A percentile compares a stretch with the other conserved stretches of the same genome.
Conservation (phyloP, 176 grass and related monocot genomes). For the Poa annua region DNA sequence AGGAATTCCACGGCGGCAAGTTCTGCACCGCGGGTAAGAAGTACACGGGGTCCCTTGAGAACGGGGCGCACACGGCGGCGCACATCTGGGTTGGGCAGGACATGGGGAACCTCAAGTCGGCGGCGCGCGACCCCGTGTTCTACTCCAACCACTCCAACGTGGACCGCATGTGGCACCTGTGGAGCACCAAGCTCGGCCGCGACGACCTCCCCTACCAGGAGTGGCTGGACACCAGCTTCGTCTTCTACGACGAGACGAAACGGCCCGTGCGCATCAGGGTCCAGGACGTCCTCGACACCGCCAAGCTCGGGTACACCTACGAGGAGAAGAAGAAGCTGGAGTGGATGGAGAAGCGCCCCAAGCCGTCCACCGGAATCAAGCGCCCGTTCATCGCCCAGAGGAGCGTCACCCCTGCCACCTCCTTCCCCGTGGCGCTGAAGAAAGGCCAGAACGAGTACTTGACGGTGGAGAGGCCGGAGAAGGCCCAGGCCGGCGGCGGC, state of each 20-base stretch:
- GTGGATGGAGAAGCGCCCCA: neutral
- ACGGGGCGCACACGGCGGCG: neutral
- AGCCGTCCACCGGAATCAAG: neutral
- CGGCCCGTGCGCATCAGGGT: neutral
- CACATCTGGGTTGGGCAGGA: conserved; percentile 10
- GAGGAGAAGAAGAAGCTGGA: neutral
- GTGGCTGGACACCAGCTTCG: conserved; percentile 20
- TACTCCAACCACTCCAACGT: conserved; percentile 50
- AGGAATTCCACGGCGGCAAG: neutral
- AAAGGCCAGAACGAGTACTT: neutral
- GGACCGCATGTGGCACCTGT: conserved; percentile 46
- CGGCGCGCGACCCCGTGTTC: conserved; percentile 31
- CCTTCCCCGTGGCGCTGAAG: neutral
- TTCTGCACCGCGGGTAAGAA: neutral
- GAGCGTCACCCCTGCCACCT: neutral
- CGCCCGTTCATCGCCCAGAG: neutral
- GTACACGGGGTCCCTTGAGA: neutral
- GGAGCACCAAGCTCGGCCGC: neutral
- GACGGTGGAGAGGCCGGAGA: neutral
- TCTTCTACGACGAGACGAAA: neutral
- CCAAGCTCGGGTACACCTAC: neutral
- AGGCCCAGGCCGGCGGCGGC: neutral
- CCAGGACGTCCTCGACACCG: neutral
- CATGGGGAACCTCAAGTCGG: conserved; percentile 38
- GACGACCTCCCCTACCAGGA: neutral